phyloP scores from a whole-genome alignment of 768 basidiomycete species.

The Suillus luteus region DNA sequence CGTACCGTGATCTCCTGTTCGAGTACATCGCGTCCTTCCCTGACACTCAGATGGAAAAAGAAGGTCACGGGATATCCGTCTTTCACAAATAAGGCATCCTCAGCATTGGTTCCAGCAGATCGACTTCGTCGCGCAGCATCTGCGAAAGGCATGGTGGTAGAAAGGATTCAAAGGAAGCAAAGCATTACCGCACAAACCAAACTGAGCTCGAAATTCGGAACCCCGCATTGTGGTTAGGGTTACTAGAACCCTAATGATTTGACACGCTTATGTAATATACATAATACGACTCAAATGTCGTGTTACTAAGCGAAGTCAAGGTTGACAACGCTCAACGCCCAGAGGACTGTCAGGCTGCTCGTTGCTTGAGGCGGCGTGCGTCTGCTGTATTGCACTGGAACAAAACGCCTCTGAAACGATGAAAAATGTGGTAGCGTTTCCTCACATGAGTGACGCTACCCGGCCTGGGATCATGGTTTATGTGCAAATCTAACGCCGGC shows the following conservation, averaged over 20 bases:
- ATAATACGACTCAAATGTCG: no score
- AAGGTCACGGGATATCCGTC: slow-evolving; percentile 26
- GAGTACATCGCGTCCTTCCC: slow-evolving; percentile 22
- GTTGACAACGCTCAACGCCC: no score
- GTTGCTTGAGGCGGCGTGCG: no score
- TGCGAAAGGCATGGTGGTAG: background rate
- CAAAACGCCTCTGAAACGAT: no score
- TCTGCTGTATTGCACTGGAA: no score
- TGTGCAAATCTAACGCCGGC: no score
- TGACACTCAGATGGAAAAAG: slow-evolving; percentile 31
- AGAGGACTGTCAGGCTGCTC: no score
- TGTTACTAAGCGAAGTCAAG: no score
- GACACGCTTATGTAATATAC: no score
- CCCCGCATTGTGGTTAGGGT: slow-evolving; percentile 35
- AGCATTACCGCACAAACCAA: background rate
- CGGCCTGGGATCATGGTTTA: no score
- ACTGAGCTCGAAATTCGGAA: slow-evolving; percentile 24
- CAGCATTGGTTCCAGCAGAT: slow-evolving; percentile 6
- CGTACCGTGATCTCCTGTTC: slow-evolving; percentile 25
- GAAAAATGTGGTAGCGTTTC: no score
- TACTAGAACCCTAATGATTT: background rate
- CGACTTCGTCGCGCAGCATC: slow-evolving; percentile 9
- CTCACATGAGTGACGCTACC: no score
- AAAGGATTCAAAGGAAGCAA: background rate
- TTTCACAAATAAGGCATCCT: slow-evolving; percentile 25